Conservation (phyloP, 208 protist genomes). For the Borovskyia barvae region DNA sequence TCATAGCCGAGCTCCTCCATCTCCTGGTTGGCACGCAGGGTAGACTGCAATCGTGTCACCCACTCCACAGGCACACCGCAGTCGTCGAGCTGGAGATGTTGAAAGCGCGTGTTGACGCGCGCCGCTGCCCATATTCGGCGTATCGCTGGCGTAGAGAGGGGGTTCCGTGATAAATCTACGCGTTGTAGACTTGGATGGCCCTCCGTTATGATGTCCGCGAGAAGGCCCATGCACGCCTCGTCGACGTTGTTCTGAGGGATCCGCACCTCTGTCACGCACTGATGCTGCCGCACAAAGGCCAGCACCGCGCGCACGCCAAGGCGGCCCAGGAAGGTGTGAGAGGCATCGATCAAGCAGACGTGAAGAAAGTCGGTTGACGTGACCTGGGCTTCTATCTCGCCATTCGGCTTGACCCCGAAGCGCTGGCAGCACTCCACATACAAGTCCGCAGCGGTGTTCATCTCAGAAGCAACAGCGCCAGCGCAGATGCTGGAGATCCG, state of each 20-base stretch:
- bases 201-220: conserved; percentile 46
- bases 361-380: conserved; percentile 48
- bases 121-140: conserved; percentile 71
- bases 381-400: conserved; percentile 55
- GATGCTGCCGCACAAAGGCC: conserved; percentile 58
- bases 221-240: conserved; percentile 52
- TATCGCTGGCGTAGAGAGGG: conserved; percentile 55
- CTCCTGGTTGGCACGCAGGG: conserved; percentile 51
- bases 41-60: conserved; percentile 55
- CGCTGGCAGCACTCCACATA: conserved; percentile 74
- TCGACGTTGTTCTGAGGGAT: conserved; percentile 70
- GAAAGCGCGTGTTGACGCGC: conserved; percentile 30
- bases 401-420: conserved; percentile 65
- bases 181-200: conserved; percentile 45
- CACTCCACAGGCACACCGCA: conserved; percentile 69
- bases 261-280: conserved; percentile 49
- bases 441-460: conserved; percentile 22
- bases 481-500: too few relatives aligned
- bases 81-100: conserved; percentile 36
- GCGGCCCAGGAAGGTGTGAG: conserved; percentile 72
- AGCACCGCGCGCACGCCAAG: conserved; percentile 71
- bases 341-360: conserved; percentile 58
- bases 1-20: conserved; percentile 45
- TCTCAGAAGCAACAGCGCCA: too few relatives aligned
- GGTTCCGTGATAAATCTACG: conserved; percentile 70